Evolutionary conservation across 148 eudicot species (phyloP).

Genomic region (Rhododendron henanense): DNA sequence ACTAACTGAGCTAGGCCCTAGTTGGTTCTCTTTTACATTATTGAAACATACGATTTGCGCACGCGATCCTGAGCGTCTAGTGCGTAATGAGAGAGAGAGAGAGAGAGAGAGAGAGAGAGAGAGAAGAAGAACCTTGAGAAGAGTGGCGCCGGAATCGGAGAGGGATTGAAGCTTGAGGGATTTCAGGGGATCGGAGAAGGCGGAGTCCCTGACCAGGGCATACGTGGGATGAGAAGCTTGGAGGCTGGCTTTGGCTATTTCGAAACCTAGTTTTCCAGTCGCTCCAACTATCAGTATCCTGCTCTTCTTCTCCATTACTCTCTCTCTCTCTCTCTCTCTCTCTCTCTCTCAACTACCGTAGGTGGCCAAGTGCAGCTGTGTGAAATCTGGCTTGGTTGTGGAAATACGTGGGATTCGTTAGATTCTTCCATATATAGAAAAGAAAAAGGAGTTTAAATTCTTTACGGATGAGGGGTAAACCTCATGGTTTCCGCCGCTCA

Average conservation of each 20-base stretch:
- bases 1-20: too few relatives aligned
- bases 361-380: too few relatives aligned
- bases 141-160: constrained; percentile 39
- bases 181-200: constrained; percentile 46
- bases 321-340: constrained; percentile 4
- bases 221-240: constrained; percentile 63
- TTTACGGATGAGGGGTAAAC: too few relatives aligned
- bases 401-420: too few relatives aligned
- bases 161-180: constrained; percentile 46
- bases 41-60: too few relatives aligned
- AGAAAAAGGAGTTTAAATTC: too few relatives aligned
- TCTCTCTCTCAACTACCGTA: background rate
- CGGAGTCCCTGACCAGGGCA: constrained; percentile 54
- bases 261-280: constrained; percentile 64
- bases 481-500: too few relatives aligned
- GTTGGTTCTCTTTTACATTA: too few relatives aligned
- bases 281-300: constrained; percentile 71
- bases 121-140: constrained; percentile 40
- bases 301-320: constrained; percentile 25
- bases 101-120: background rate
- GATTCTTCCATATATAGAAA: too few relatives aligned
- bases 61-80: too few relatives aligned
- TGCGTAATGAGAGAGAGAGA: background rate
- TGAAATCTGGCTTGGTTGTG: too few relatives aligned
- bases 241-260: constrained; percentile 61